Base-by-base conservation (phyloP, 169 alveolate species). In the Plasmodium gallinaceum region DNA sequence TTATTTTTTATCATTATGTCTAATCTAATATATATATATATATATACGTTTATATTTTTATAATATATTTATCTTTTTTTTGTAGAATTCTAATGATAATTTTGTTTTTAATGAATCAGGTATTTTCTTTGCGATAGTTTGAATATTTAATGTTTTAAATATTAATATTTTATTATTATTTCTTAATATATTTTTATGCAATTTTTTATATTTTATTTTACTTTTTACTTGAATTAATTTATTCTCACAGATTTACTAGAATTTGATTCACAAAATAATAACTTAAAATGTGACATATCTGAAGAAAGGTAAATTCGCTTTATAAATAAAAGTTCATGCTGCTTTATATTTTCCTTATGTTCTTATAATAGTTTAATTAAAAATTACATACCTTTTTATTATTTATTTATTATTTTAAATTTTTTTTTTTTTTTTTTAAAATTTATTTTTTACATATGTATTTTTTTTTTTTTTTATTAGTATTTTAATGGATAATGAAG, bases 101-200 rank as follows among this genome's bases (percentile, higher is more conserved):
- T 66, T 80, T 46, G 52, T 74, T 12, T 80, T 80, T 26, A 54
- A 42, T n/a, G 90, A 80, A 52, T 66, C 60, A 18, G 90, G 83
- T 68, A 80, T 26, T 78, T 78, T 78, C 1, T 52, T 52, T 10
- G 39, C 1, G 1, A 32, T 2, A 32, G 1, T 32, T 32, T 32
- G 39, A 32, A 32, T 32, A 32, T 32, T 32, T 32, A 4, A 2
- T 4, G 4, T 32, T 32, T 32, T 32, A 32, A 32, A 32, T 32
- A 1, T 2, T 32, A 1, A 32, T 32, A 32, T 32, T 32, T 32
- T 32, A 32, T 32, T 2, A 32, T 32, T 32, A 32, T 32, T 32
- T 32, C 39, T 32, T 32, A 32, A 32, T 32, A 32, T 32, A 32
- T 32, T 32, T 32, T 18, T 7, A 16, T 60, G 9, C 51, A 18